Evolutionary conservation across 2,329 filamentous ascomycete genomes (phyloP).

Genomic region (Talaromyces amestolkiae): DNA sequence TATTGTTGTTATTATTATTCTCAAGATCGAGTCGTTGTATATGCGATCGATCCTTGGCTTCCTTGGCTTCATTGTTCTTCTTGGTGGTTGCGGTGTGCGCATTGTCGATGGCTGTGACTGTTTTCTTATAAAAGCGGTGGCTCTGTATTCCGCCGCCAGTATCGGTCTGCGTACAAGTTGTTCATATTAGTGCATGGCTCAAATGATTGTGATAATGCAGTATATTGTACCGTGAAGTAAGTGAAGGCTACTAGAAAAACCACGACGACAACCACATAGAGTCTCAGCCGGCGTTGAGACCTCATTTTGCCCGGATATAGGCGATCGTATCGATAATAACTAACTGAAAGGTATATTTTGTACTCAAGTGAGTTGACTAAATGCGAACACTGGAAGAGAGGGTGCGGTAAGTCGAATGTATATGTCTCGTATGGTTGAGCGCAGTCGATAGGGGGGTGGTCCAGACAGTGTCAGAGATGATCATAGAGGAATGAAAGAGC

Average conservation of each 20-base stretch:
- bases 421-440: not conserved
- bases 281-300: conserved; percentile 66
- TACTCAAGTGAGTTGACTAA: too few species aligned
- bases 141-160: conserved; percentile 40
- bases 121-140: conserved; percentile 56
- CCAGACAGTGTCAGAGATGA: not conserved
- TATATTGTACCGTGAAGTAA: conserved; percentile 66
- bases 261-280: conserved; percentile 64
- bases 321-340: not conserved
- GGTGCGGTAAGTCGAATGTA: not conserved
- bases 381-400: not conserved
- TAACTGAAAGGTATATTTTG: not conserved
- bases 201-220: not conserved
- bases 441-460: not conserved
- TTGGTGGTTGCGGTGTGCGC: conserved; percentile 36
- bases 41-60: conserved; percentile 46
- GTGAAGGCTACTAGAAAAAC: conserved; percentile 65
- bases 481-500: not conserved
- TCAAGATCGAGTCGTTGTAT: conserved; percentile 65
- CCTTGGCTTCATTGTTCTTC: conserved; percentile 41
- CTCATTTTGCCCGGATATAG: conserved; percentile 53
- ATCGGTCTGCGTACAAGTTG: conserved; percentile 34
- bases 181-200: not conserved
- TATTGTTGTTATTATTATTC: conserved; percentile 54
- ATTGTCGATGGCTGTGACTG: conserved; percentile 53